Percentiles rank a stretch among this genome's conserved stretches.
These are phyloP conservation scores for Aspergillus saccharolyticus DNA, from an alignment of 495 filamentous ascomycete species.

Conservation along the genomic window DNA sequence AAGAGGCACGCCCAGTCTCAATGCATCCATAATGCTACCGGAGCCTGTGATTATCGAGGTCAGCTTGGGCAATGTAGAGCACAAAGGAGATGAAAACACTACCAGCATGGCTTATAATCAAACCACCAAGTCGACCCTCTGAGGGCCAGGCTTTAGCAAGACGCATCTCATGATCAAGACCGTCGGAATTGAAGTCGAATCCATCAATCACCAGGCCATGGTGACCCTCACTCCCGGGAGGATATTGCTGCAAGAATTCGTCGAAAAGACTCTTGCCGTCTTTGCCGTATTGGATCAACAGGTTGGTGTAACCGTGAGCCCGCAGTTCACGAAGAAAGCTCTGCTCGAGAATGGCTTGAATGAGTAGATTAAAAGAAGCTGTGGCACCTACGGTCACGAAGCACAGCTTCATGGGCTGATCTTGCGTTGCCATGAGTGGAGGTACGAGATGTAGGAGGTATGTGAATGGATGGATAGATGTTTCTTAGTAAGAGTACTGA, in stretches of 20 bases:
- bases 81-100: constrained; percentile 11
- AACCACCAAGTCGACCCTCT: constrained; percentile 42
- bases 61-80: not conserved
- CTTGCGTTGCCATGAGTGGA: constrained; percentile 8
- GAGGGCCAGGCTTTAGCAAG: constrained; percentile 34
- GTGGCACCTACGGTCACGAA: constrained; percentile 93
- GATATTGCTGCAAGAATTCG: constrained; percentile 19
- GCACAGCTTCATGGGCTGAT: constrained; percentile 42
- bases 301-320: constrained; percentile 52
- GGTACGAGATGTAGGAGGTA: not conserved
- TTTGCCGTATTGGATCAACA: constrained; percentile 74
- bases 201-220: constrained; percentile 49
- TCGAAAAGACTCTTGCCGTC: constrained; percentile 47
- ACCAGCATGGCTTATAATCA: constrained; percentile 92
- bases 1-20: constrained; percentile 60
- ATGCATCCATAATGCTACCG: constrained; percentile 79
- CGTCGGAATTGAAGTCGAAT: constrained; percentile 60
- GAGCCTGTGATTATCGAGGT: constrained; percentile 52
- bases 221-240: constrained; percentile 13
- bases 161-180: constrained; percentile 54
- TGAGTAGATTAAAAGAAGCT: constrained; percentile 68
- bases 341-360: constrained; percentile 58
- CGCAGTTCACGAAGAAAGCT: constrained; percentile 55
- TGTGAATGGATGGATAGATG: no score
- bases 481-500: no score